Evolutionary conservation across 2,329 filamentous ascomycete genomes (phyloP), one percentile per base, ranked within the genome.

Genomic region (Pyrenochaeta sp.): DNA sequence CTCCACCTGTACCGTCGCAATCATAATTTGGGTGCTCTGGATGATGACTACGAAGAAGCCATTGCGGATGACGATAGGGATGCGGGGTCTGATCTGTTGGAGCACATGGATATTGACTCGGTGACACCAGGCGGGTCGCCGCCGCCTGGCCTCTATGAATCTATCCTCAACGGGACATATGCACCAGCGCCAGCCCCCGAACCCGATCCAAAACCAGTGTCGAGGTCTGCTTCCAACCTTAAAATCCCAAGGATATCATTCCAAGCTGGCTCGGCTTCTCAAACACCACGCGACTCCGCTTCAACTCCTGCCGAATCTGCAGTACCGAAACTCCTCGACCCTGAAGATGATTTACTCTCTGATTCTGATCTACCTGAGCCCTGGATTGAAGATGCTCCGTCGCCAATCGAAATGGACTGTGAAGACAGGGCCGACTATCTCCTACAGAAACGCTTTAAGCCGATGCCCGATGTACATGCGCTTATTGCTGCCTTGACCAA

Each of bases 401-500:
- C 39, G 6, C 69, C 69, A 5, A 41, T 54, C 3, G 55, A 67
- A 43, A 55, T 60, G 1, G 67, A 72, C 21, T 72, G 64, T 32
- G 69, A 73, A 14, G 71, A 74, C 32, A 46, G 54, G 22, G 75
- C 76, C 4, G 73, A 74, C 35, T 71, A 68, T 24, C 61, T 77
- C 6, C 58, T 77, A 21, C 69, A 72, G 41, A 66, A 55, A 6
- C 55, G 64, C 5, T 79, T 72, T 50, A 58, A 65, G 24, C 71
- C 74, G 2, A 69, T 79, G 61, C 67, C 72, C 8, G 70, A 75
- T 31, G 62, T 72, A 1, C 72, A 75, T 28, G 58, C 65, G 14
- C 71, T 78, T 37, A 67, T 77, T 31, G 63, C 64, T 6, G 63
- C 72, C 2, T 58, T 80, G 18, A 76, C 71, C 11, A 77, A 75